These are phyloP conservation scores for Neurospora intermedia DNA, from an alignment of 495 filamentous ascomycete genomes.

Conservation along the genomic window DNA sequence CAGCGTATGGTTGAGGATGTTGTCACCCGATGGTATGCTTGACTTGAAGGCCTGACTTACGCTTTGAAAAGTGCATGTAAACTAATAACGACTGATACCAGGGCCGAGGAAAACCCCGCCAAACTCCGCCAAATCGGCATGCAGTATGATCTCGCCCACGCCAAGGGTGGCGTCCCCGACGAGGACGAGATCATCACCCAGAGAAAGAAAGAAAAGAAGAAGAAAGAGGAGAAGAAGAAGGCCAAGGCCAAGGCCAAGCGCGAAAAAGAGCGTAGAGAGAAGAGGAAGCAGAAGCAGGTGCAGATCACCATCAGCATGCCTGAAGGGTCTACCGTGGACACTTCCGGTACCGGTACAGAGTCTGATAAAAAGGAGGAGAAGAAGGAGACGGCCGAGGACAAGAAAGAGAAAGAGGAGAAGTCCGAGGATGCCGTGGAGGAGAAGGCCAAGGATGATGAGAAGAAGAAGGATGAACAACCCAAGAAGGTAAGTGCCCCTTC, in stretches of 20 bases:
- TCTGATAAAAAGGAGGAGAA: slow-evolving; percentile 2
- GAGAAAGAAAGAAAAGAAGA: slow-evolving; percentile 22
- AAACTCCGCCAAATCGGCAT: slow-evolving; percentile 65
- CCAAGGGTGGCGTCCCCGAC: slow-evolving; percentile 58
- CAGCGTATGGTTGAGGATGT: slow-evolving; percentile 44
- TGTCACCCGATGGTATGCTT: slow-evolving; percentile 34
- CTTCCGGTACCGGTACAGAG: not conserved
- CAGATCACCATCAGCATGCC: not conserved
- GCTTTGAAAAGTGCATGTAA: not conserved
- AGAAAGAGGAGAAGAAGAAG: slow-evolving; percentile 18
- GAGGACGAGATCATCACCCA: slow-evolving; percentile 47
- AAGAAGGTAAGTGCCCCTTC: not conserved
- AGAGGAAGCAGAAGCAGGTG: slow-evolving; percentile 3
- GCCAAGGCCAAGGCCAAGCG: slow-evolving; percentile 31
- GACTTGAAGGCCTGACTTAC: not conserved
- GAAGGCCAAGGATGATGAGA: slow-evolving; percentile 5
- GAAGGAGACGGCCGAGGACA: slow-evolving; percentile 7
- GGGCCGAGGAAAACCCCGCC: slow-evolving; percentile 45
- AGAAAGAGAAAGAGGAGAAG: slow-evolving; percentile 10
- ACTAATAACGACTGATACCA: not conserved
- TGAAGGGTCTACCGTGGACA: not conserved
- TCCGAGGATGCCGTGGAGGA: slow-evolving; percentile 7
- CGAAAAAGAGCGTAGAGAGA: slow-evolving; percentile 39
- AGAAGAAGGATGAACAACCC: not conserved
- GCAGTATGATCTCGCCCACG: slow-evolving; percentile 63